Evolutionary conservation across 495 filamentous ascomycete genomes (phyloP).

Genomic region (Cetradonia linearis): DNA sequence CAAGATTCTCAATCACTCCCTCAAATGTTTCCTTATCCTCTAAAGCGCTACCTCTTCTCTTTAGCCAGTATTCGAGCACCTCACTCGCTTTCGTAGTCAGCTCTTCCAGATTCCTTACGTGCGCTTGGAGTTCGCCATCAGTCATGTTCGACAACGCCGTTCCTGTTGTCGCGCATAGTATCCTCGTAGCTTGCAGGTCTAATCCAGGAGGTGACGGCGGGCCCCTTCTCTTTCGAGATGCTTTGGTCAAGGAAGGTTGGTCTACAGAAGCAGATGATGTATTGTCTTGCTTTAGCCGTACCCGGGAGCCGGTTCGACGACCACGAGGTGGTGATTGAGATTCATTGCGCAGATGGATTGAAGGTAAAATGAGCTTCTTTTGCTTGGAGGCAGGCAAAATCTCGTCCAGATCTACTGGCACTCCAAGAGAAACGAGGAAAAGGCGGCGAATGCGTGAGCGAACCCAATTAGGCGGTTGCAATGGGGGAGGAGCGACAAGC

Average conservation of each 20-base stretch:
- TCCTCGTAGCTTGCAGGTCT: conserved; percentile 66
- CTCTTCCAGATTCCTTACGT: conserved; percentile 61
- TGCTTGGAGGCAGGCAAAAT: conserved; percentile 94
- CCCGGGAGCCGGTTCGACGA: conserved; percentile 38
- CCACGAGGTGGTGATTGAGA: conserved; percentile 33
- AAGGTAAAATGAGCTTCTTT: conserved; percentile 91
- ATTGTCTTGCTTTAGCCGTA: conserved; percentile 45
- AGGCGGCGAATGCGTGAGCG: conserved; percentile 90
- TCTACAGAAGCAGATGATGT: conserved; percentile 48
- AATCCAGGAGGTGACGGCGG: conserved; percentile 61
- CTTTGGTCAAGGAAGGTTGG: conserved; percentile 30
- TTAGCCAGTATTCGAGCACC: conserved; percentile 83
- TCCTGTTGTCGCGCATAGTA: conserved; percentile 73
- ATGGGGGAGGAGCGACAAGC: conserved; percentile 83
- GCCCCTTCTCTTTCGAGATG: conserved; percentile 42
- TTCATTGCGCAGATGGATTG: conserved; percentile 46
- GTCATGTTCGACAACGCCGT: conserved; percentile 69
- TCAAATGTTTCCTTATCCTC: conserved; percentile 94
- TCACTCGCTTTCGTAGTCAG: conserved; percentile 58
- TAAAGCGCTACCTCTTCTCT: conserved; percentile 69
- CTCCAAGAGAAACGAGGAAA: conserved; percentile 91
- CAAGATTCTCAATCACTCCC: conserved; percentile 93
- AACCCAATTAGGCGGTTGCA: conserved; percentile 96
- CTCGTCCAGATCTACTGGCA: conserved; percentile 94
- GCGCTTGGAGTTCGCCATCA: conserved; percentile 59